Percentiles rank a stretch among this genome's conserved stretches.
Conservation (phyloP, 768 basidiomycete genomes). For the Serpula lacrymans region DNA sequence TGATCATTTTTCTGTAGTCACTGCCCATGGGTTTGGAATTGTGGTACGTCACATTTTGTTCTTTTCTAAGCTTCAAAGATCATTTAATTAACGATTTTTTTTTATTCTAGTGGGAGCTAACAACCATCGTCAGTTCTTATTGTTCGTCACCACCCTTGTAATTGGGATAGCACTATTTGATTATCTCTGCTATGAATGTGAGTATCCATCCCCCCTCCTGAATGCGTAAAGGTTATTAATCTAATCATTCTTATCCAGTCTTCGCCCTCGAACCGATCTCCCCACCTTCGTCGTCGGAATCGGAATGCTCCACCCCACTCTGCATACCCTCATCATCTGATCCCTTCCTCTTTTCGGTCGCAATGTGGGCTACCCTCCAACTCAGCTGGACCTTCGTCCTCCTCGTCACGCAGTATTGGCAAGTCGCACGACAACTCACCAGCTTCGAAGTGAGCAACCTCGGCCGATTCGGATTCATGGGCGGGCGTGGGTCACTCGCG, state of each 20-base stretch:
- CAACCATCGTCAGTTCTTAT: constrained; percentile 93
- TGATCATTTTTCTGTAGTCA: constrained; percentile 49
- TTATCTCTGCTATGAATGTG: constrained; percentile 80
- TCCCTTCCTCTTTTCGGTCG: constrained; percentile 79
- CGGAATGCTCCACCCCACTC: constrained; percentile 34
- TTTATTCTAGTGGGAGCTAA: constrained; percentile 69
- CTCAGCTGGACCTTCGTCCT: constrained; percentile 93
- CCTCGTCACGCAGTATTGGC: constrained; percentile 85
- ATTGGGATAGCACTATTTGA: constrained; percentile 78
- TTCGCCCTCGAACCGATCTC: constrained; percentile 49
- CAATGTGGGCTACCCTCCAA: constrained; percentile 86
- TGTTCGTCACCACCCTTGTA: constrained; percentile 89
- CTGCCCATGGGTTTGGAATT: constrained; percentile 99
- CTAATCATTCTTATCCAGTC: constrained; percentile 35
- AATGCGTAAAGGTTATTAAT: not conserved
- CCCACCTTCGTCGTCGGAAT: constrained; percentile 2
- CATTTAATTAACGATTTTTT: constrained; percentile 8
- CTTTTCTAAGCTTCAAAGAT: not conserved
- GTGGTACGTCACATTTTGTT: constrained; percentile 55
- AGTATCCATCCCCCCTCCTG: constrained; percentile 26
- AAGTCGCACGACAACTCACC: constrained; percentile 91
- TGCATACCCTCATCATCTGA: constrained; percentile 74
- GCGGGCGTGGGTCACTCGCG: constrained; percentile 74
- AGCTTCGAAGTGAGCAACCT: constrained; percentile 95
- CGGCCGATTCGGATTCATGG: constrained; percentile 95